Conservation (phyloP, 1,284 basidiomycete species). For the Cryptococcus maquisensis region DNA sequence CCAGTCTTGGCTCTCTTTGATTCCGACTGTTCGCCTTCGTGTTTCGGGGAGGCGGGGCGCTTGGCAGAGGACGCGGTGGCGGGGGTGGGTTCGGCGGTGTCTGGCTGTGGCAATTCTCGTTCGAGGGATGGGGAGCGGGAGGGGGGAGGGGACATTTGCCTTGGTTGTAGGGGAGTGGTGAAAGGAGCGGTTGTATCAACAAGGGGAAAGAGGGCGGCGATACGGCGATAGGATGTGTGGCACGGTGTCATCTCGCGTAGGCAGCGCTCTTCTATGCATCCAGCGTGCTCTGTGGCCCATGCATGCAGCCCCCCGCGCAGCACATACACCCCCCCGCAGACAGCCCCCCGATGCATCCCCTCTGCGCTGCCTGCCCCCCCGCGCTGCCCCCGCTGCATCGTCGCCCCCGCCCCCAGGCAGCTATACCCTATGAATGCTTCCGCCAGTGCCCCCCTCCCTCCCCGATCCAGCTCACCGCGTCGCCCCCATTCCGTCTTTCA, state of each 20-base stretch:
- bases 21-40: not conserved
- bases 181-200: not conserved
- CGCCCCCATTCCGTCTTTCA: slow-evolving; percentile 1
- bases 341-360: not conserved
- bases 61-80: slow-evolving; percentile 1
- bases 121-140: slow-evolving; percentile 5
- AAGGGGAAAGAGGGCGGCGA: not conserved
- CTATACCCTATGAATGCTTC: not conserved
- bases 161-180: not conserved
- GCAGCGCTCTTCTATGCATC: not conserved
- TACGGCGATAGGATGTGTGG: not conserved
- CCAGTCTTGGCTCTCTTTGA: not conserved
- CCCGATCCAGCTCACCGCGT: not conserved
- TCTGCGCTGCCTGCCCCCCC: not conserved
- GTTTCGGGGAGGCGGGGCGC: slow-evolving; percentile 3
- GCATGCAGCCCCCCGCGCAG: not conserved
- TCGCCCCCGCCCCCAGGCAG: too few relatives aligned
- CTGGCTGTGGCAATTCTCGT: not conserved
- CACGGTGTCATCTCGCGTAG: not conserved
- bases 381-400: not conserved
- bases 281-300: not conserved
- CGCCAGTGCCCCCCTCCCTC: not conserved
- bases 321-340: not conserved
- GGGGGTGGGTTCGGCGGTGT: not conserved
- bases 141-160: slow-evolving; percentile 10